Evolutionary conservation across 2,329 filamentous ascomycete genomes (phyloP).

Genomic region (Leptographium flavum): DNA sequence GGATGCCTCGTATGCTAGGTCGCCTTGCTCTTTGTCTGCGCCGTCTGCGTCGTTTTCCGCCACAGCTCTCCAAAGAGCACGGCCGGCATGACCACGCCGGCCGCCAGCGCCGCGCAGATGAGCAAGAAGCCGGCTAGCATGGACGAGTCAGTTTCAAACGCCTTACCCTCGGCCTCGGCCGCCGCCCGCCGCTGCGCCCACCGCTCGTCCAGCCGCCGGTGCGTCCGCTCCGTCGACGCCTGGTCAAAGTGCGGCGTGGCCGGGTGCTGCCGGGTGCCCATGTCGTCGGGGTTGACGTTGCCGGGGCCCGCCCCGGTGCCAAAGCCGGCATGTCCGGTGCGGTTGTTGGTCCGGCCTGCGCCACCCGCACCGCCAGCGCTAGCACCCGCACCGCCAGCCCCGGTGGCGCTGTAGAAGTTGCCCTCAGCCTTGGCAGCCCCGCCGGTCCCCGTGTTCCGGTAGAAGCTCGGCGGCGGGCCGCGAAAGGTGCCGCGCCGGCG

Average conservation of each 20-base stretch:
- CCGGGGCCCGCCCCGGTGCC: conserved; percentile 3
- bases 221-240: conserved; percentile 57
- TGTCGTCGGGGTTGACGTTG: conserved; percentile 8
- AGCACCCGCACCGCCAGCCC: conserved; percentile 33
- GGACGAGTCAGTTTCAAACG: conserved; percentile 23
- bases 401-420: conserved; percentile 5
- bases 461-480: conserved; percentile 84
- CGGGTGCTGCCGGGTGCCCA: conserved; percentile 19
- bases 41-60: conserved; percentile 15
- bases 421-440: conserved; percentile 13
- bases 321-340: conserved; percentile 14
- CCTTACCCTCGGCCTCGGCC: conserved; percentile 6
- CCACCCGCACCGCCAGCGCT: conserved; percentile 25
- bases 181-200: conserved; percentile 23
- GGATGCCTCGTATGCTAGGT: background rate
- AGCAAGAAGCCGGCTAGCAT: conserved; percentile 32
- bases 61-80: conserved; percentile 22
- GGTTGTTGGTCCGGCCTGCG: no score
- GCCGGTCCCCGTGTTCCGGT: conserved; percentile 35
- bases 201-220: conserved; percentile 44
- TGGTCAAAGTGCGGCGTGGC: conserved; percentile 69
- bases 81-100: conserved; percentile 31
- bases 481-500: conserved; percentile 61
- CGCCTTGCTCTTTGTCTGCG: conserved; percentile 4
- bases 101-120: conserved; percentile 30